A percentile compares a stretch with the other conserved stretches of the same genome.
These are phyloP conservation scores for Pseudevernia furfuracea DNA, from an alignment of 495 filamentous ascomycete species.

Conservation along the genomic window DNA sequence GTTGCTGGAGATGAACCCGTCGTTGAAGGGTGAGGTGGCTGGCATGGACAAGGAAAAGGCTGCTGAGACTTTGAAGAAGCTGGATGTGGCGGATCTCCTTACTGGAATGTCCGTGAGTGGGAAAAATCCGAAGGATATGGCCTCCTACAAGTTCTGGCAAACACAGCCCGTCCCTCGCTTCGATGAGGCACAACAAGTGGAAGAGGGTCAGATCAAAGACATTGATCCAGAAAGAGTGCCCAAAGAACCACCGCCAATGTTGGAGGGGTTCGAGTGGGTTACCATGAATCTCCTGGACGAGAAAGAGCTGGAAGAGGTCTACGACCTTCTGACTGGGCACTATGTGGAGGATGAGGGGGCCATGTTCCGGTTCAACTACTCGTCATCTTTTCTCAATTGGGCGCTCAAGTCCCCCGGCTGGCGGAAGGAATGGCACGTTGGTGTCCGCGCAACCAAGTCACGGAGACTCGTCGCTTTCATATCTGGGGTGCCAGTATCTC, in stretches of 20 bases:
- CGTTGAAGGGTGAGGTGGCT: constrained; percentile 42
- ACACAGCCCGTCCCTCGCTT: constrained; percentile 92
- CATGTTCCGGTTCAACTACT: constrained; percentile 97
- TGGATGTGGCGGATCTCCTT: constrained; percentile 71
- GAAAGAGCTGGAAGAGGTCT: constrained; percentile 69
- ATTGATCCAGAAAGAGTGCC: constrained; percentile 70
- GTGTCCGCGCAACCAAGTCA: constrained; percentile 71
- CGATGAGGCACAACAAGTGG: constrained; percentile 35
- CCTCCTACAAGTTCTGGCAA: constrained; percentile 93
- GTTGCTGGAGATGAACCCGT: constrained; percentile 44
- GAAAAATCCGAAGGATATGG: constrained; percentile 94
- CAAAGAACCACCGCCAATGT: constrained; percentile 54
- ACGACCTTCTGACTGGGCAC: constrained; percentile 79
- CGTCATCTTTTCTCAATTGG: constrained; percentile 79
- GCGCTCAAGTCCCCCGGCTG: constrained; percentile 92
- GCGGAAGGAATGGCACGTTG: constrained; percentile 91
- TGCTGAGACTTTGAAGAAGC: constrained; percentile 57
- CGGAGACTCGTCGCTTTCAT: constrained; percentile 89
- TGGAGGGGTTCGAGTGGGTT: constrained; percentile 87
- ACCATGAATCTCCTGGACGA: constrained; percentile 75
- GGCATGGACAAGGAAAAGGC: constrained; percentile 41
- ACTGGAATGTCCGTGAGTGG: constrained; percentile 67
- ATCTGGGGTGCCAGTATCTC: constrained; percentile 73
- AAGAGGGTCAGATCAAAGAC: constrained; percentile 57
- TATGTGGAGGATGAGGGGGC: constrained; percentile 95